Conservation (phyloP, 1,139 yeast species). For the Pichia inconspicua region DNA sequence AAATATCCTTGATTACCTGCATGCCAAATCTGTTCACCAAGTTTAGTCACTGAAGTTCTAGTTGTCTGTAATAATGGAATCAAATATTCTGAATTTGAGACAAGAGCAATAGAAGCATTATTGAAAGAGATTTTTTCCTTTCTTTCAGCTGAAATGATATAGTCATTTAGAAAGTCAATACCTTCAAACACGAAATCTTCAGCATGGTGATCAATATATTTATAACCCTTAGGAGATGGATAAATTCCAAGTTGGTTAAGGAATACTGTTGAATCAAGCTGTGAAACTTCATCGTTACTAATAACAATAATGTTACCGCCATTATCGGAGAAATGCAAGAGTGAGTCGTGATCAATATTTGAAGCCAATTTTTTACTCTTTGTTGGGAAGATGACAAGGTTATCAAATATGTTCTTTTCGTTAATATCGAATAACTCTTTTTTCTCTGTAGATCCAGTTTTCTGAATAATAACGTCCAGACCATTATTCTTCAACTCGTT, state of each 20-base stretch:
- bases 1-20: conserved; percentile 74
- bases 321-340: conserved; percentile 48
- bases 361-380: conserved; percentile 31
- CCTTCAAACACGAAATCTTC: neutral
- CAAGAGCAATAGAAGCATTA: conserved; percentile 45
- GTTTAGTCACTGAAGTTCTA: conserved; percentile 54
- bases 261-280: conserved; percentile 61
- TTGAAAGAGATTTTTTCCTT: conserved; percentile 3
- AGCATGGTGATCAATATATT: conserved; percentile 58
- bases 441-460: neutral
- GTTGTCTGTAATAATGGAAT: conserved; percentile 70
- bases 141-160: conserved; percentile 13
- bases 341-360: conserved; percentile 30
- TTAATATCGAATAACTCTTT: conserved; percentile 6
- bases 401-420: conserved; percentile 16
- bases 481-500: neutral
- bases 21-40: conserved; percentile 47
- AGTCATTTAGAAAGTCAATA: conserved; percentile 13
- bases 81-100: conserved; percentile 54
- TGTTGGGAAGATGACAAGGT: conserved; percentile 48
- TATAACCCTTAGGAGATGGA: conserved; percentile 72
- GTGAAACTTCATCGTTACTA: conserved; percentile 48
- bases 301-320: conserved; percentile 74
- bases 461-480: neutral
- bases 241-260: conserved; percentile 76